Evolutionary conservation across 2,329 filamentous ascomycete genomes (phyloP).

Genomic region (Aureobasidium sp.): DNA sequence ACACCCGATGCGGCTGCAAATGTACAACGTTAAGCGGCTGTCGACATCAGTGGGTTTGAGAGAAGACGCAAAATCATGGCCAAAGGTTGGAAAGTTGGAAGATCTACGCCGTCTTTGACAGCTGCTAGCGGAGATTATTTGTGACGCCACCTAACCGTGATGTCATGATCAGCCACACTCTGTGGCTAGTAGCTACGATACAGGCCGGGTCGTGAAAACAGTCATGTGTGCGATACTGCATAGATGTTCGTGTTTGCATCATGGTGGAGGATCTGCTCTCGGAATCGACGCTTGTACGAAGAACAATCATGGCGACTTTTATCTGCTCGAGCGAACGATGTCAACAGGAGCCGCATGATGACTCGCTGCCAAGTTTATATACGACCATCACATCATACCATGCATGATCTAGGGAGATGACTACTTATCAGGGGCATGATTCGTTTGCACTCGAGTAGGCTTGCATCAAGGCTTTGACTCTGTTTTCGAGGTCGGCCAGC

Average conservation of each 20-base stretch:
- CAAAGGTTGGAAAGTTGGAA: conserved; percentile 11
- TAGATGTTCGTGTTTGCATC: too few species aligned
- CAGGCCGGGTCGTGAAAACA: neutral
- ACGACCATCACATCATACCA: too few species aligned
- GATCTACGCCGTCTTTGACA: conserved; percentile 11
- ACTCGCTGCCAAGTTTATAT: neutral
- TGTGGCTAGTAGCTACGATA: neutral
- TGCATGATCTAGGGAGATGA: too few species aligned
- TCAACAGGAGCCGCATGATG: neutral
- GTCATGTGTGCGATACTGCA: neutral
- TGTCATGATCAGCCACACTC: conserved; percentile 7
- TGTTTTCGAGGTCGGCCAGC: too few species aligned
- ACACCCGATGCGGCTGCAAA: neutral
- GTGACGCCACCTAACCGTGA: neutral
- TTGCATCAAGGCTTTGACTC: too few species aligned
- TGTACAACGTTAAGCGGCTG: neutral
- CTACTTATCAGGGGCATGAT: too few species aligned
- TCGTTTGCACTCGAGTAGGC: too few species aligned
- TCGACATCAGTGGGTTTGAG: neutral
- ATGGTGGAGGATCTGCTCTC: too few species aligned
- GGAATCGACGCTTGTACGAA: too few species aligned
- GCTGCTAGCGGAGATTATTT: conserved; percentile 8
- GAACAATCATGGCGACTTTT: too few species aligned
- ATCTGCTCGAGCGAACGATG: too few species aligned
- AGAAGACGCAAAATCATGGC: neutral